Percentiles rank a stretch among this genome's conserved stretches.
Evolutionary conservation across 805 yeast species (phyloP).

Genomic region (Starmerella sirachaensis): DNA sequence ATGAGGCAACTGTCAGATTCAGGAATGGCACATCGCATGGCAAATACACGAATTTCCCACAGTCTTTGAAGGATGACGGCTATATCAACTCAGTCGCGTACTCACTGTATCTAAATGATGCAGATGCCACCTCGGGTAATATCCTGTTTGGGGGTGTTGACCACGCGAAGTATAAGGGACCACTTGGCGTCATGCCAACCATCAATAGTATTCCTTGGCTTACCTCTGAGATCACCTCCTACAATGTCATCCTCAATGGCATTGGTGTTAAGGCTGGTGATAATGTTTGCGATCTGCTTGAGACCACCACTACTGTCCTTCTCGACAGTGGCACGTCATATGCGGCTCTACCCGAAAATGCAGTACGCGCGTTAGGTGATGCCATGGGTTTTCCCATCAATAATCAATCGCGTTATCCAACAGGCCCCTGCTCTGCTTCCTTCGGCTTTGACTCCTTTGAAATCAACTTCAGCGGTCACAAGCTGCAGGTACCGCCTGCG

Average conservation of each 20-base stretch:
- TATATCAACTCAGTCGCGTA: conserved; percentile 33
- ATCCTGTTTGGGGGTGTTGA: conserved; percentile 38
- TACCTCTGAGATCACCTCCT: conserved; percentile 5
- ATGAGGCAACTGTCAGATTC: conserved; percentile 23
- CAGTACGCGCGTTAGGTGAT: conserved; percentile 23
- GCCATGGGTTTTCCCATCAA: conserved; percentile 31
- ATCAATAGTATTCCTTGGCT: conserved; percentile 11
- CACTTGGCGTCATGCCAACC: conserved; percentile 28
- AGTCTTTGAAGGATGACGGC: conserved; percentile 31
- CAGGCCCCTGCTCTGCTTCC: conserved; percentile 28
- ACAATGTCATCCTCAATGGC: conserved; percentile 15
- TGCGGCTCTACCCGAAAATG: conserved; percentile 35
- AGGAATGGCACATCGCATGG: conserved; percentile 8
- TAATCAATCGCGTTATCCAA: conserved; percentile 29
- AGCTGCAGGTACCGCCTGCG: conserved; percentile 35
- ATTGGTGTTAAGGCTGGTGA: conserved; percentile 6
- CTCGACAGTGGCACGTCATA: conserved; percentile 49
- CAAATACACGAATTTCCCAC: conserved; percentile 27
- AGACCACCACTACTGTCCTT: conserved; percentile 32
- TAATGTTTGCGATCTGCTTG: conserved; percentile 8
- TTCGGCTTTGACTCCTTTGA: conserved; percentile 25
- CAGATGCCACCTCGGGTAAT: conserved; percentile 28
- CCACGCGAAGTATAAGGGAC: conserved; percentile 33
- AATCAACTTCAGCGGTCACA: conserved; percentile 42
- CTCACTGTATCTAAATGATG: conserved; percentile 35